A percentile compares a stretch with the other conserved stretches of the same genome.
phyloP scores from a whole-genome alignment of 768 basidiomycete species.

The Leccinum disarticulatum region DNA sequence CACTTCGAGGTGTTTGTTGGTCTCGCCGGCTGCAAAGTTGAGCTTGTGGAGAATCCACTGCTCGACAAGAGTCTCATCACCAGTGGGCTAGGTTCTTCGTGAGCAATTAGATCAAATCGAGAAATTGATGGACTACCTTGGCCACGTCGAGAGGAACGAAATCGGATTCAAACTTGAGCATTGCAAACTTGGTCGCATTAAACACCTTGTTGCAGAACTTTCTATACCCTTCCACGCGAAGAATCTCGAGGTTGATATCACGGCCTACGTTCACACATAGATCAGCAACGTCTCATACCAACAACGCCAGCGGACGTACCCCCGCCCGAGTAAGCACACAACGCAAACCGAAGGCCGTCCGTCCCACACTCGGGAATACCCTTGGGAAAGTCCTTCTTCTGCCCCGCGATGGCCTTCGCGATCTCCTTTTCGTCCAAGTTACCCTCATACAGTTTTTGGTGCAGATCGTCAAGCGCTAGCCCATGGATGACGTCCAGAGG shows the following conservation, averaged over 20 bases:
- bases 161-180: slow-evolving; percentile 87
- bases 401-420: slow-evolving; percentile 84
- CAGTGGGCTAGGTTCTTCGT: slow-evolving; percentile 61
- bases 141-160: slow-evolving; percentile 74
- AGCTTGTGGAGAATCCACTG: slow-evolving; percentile 95
- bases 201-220: slow-evolving; percentile 99
- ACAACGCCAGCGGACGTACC: slow-evolving; percentile 43
- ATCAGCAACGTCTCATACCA: neutral
- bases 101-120: neutral
- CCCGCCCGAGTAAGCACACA: slow-evolving; percentile 92
- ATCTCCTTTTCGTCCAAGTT: slow-evolving; percentile 95
- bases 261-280: slow-evolving; percentile 55
- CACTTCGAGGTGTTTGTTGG: slow-evolving; percentile 71
- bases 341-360: slow-evolving; percentile 91
- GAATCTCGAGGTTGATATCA: slow-evolving; percentile 95
- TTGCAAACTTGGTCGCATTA: slow-evolving; percentile 99
- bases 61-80: slow-evolving; percentile 89
- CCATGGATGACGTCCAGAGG: slow-evolving; percentile 95
- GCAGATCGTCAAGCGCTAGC: slow-evolving; percentile 71
- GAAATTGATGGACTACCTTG: slow-evolving; percentile 48
- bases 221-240: slow-evolving; percentile 95
- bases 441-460: slow-evolving; percentile 83
- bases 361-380: slow-evolving; percentile 99
- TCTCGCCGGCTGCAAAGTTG: slow-evolving; percentile 72
- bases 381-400: slow-evolving; percentile 99